Evolutionary conservation across 169 alveolate genomes (phyloP).

Genomic region (Toxoplasma gondii): DNA sequence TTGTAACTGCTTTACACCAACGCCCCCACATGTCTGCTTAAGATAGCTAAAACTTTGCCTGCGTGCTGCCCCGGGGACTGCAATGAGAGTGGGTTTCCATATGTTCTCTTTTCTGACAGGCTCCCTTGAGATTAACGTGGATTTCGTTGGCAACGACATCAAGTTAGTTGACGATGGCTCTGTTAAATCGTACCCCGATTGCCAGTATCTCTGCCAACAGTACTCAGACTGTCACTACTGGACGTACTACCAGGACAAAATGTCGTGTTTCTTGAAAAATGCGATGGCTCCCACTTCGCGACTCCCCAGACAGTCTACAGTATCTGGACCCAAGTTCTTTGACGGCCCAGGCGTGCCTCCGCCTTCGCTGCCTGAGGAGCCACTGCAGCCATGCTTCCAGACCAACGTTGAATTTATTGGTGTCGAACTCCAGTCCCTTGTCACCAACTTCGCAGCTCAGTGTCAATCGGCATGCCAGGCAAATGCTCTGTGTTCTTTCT

Average conservation of each 20-base stretch:
- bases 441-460: background rate
- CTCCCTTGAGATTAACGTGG: background rate
- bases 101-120: background rate
- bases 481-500: background rate
- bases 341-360: background rate
- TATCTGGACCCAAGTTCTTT: conserved; percentile 29
- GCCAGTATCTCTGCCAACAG: conserved; percentile 6
- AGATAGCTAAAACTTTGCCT: background rate
- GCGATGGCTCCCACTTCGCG: background rate
- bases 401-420: background rate
- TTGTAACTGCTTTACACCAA: no score
- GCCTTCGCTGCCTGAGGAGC: background rate
- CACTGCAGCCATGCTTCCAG: background rate
- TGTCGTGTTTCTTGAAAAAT: conserved; percentile 29
- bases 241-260: background rate
- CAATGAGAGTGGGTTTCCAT: background rate
- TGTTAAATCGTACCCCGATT: background rate
- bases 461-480: background rate
- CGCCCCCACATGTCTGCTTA: no score
- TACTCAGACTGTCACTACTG: conserved; percentile 17
- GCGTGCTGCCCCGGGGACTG: background rate
- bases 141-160: background rate
- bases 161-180: background rate
- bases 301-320: background rate
- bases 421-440: background rate